Conservation (phyloP, 805 yeast genomes). For the Hanseniaspora lachancei region DNA sequence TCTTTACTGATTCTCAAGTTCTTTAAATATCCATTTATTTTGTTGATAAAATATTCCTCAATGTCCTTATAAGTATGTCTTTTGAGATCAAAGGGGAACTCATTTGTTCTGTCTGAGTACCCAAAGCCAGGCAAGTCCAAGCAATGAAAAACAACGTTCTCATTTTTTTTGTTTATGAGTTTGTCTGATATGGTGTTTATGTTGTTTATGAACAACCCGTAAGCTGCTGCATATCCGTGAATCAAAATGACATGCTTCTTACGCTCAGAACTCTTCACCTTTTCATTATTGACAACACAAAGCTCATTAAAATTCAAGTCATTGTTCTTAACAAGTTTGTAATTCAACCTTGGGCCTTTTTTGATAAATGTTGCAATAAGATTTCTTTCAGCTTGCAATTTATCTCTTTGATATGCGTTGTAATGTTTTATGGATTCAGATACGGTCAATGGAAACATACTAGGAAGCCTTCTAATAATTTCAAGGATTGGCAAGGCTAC, state of each 20-base stretch:
- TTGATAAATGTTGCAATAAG: conserved; percentile 20
- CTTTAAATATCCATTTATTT: background rate
- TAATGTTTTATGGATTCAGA: conserved; percentile 34
- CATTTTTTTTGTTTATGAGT: conserved; percentile 26
- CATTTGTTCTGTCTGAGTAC: conserved; percentile 60
- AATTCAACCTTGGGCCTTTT: conserved; percentile 40
- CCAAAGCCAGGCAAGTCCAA: conserved; percentile 88
- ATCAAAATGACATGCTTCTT: conserved; percentile 51
- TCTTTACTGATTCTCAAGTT: background rate
- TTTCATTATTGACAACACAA: conserved; percentile 39
- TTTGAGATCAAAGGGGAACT: conserved; percentile 34
- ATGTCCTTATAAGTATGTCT: conserved; percentile 15
- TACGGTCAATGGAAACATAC: conserved; percentile 45
- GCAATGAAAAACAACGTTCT: conserved; percentile 66
- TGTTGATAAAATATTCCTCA: background rate
- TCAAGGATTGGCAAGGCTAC: conserved; percentile 50
- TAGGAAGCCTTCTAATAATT: conserved; percentile 31
- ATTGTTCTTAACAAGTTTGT: conserved; percentile 20
- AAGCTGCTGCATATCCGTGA: conserved; percentile 93
- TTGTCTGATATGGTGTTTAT: conserved; percentile 36
- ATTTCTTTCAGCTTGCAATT: conserved; percentile 25
- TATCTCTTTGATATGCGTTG: conserved; percentile 30
- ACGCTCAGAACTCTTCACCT: conserved; percentile 17
- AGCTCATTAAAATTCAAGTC: conserved; percentile 50
- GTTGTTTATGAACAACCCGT: conserved; percentile 72